These are phyloP conservation scores for Glycine tomentella DNA, from an alignment of 306 rosid genomes.

Conservation along the genomic window DNA sequence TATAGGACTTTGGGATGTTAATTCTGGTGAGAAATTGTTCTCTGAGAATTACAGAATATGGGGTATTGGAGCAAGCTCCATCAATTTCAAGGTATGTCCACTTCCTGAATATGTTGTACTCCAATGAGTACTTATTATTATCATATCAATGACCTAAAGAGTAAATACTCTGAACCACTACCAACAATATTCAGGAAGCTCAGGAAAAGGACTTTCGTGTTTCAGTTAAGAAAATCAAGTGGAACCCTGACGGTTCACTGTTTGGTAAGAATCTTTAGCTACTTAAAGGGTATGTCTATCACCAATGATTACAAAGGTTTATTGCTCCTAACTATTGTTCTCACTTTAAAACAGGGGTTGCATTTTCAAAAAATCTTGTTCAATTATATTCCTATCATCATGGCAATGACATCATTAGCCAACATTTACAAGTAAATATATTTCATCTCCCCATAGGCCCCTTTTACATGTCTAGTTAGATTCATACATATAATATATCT, in stretches of 20 bases:
- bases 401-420: neutral
- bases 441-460: neutral
- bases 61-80: conserved; percentile 8
- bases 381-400: conserved; percentile 37
- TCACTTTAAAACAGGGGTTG: conserved; percentile 43
- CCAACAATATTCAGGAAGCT: conserved; percentile 35
- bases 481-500: conserved; percentile 12
- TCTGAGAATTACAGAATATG: conserved; percentile 14
- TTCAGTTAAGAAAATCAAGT: conserved; percentile 37
- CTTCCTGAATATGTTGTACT: neutral
- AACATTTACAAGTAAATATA: conserved; percentile 40
- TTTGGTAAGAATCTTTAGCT: conserved; percentile 48
- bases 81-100: conserved; percentile 34
- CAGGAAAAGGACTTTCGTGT: neutral
- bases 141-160: neutral
- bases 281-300: neutral
- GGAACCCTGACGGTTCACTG: conserved; percentile 41
- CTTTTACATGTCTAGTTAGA: neutral
- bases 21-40: conserved; percentile 1
- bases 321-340: conserved; percentile 16
- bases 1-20: conserved; percentile 34
- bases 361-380: conserved; percentile 44
- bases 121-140: neutral
- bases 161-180: conserved; percentile 19
- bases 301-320: conserved; percentile 1